Evolutionary conservation across 1,284 basidiomycete species (phyloP), one percentile per base, ranked within the genome.

Genomic region (Rhodofomes roseus): DNA sequence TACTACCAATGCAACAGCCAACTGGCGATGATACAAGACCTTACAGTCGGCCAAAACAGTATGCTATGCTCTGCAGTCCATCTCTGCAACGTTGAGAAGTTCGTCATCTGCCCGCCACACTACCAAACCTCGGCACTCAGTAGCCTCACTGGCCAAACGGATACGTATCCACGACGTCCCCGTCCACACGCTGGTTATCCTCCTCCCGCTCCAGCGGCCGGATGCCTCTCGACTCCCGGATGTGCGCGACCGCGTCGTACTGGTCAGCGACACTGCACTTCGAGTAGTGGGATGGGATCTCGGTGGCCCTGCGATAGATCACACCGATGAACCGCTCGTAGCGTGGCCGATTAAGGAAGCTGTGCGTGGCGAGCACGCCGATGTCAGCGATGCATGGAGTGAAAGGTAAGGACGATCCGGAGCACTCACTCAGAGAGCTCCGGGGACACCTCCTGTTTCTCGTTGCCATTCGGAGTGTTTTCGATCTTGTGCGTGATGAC

Each of bases 251-350:
- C 18, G 65, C 62, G 56, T 71, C 60, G 57, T 67, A 70, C 63
- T 70, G 72, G 48, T 68, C 60, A 23, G 65, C 64, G n/a, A 65
- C 65, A 39, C 62, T 67, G 65, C 69, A 70, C 44, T 58, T 62
- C 0, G 67, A 65, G 56, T 70, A 71, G 58, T 70, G 70, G 43
- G 70, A 69, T 57, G 63, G 62, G 0, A 65, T 50, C 57, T 70
- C 70, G 3, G 71, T 72, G 18, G 63, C 63, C 43, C 60, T 61
- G 37, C 67, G 59, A 65, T 70, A 71, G 20, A 71, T 66, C 29
- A 70, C 68, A 22, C 69, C 69, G 56, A 68, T 70, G 64, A 69
- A 70, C 40, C 67, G 66, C 64, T 69, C 66, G 57, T 63, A 67
- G 25, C 66, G 66, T 16, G 67, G 63, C 2, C 53, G 44, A 54